phyloP scores from a whole-genome alignment of 345 rosid species.

The Carallia pectinifolia region DNA sequence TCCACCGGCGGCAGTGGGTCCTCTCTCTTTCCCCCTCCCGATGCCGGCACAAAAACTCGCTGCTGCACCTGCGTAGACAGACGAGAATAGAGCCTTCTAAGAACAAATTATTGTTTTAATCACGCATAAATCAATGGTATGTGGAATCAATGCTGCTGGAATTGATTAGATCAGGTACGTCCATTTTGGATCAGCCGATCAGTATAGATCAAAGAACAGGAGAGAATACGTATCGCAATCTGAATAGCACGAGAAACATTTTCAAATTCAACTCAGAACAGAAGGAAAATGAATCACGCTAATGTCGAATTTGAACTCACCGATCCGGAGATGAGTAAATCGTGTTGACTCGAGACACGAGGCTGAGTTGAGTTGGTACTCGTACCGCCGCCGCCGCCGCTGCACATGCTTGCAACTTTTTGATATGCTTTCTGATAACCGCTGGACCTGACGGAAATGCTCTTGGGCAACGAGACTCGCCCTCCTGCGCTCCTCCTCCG shows the following conservation, averaged over 20 bases:
- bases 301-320: conserved; percentile 27
- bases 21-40: conserved; percentile 39
- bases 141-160: no score
- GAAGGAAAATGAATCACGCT: not conserved
- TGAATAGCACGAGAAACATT: no score
- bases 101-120: no score
- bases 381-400: conserved; percentile 20
- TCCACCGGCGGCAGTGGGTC: conserved; percentile 44
- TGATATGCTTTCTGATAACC: conserved; percentile 37
- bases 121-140: no score
- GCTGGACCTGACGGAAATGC: conserved; percentile 66
- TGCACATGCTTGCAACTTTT: conserved; percentile 21
- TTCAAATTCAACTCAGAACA: no score
- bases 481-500: conserved; percentile 23
- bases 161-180: no score
- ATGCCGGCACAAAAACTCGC: conserved; percentile 28
- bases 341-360: conserved; percentile 28
- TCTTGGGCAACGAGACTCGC: conserved; percentile 59
- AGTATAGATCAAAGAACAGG: no score
- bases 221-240: no score
- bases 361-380: conserved; percentile 35
- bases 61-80: conserved; percentile 20
- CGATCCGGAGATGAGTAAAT: conserved; percentile 31
- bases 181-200: no score
- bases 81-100: no score